Base-by-base conservation (phyloP, 2,329 filamentous ascomycete genomes). In the Sporothrix humicola region DNA sequence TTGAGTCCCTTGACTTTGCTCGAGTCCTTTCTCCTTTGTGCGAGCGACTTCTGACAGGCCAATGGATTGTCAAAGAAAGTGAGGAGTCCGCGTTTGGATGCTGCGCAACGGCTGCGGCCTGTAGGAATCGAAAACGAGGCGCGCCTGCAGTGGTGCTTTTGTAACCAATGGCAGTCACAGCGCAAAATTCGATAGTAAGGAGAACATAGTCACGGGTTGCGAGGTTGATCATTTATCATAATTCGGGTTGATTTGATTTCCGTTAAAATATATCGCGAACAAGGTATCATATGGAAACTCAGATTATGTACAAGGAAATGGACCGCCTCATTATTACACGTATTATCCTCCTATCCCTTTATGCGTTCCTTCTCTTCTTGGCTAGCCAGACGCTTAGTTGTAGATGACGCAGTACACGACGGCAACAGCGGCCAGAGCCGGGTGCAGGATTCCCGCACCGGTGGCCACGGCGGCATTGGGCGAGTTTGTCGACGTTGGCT, bases 341-440 rank as follows among this genome's bases (percentile, higher is more conserved):
- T n/a, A 13, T 31, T 68, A 13, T 4, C 46, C 10, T 68, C 20
- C 5, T 26, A n/a, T n/a, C 44, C 9, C 48, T 6, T 10, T 23
- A n/a, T 17, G 23, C 23, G 23, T 26, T 26, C 3, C 23, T 26
- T 37, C 31, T 7, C 31, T 37, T 37, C 31, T 37, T 37, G 4
- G 31, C 31, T 37, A 1, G 31, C 15, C 8, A 1, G 2, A 6
- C 37, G 7, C 48, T 37, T 23, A 54, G 5, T 48, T 13, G 61
- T 74, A 71, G 3, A 68, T 50, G 48, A 74, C 50, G 44, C 69
- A 54, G 66, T 73, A 74, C 37, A 74, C 71, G n/a, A 52, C 44
- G 15, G 58, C 73, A 3, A 52, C 59, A 0, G 73, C 73, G 13
- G 73, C 71, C 12, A 74, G 66, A 9, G 71, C 73, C 26, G 73